Evolutionary conservation across 805 yeast genomes (phyloP).

Genomic region (Candida morakotiae): DNA sequence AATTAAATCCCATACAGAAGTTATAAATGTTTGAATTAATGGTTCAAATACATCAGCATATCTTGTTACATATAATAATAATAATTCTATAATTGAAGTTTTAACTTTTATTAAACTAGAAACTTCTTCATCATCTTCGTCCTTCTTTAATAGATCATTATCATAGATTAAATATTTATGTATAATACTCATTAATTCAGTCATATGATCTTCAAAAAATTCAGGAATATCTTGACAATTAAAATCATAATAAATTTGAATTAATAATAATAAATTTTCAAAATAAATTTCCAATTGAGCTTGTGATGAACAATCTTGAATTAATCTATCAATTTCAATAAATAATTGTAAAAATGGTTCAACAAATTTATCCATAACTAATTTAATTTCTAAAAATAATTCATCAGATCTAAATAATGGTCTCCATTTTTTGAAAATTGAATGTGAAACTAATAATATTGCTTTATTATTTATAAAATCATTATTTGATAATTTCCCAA

Average conservation of each 20-base stretch:
- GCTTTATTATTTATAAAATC: conserved; percentile 78
- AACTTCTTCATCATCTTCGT: conserved; percentile 62
- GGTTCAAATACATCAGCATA: conserved; percentile 90
- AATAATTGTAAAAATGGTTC: conserved; percentile 73
- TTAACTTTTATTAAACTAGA: conserved; percentile 70
- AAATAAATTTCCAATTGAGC: conserved; percentile 54
- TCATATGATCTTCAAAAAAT: conserved; percentile 89
- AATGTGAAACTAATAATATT: conserved; percentile 87
- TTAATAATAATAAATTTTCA: conserved; percentile 65
- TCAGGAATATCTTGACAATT: conserved; percentile 98
- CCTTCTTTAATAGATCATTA: conserved; percentile 49
- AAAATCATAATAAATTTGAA: conserved; percentile 85
- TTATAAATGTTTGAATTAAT: conserved; percentile 71
- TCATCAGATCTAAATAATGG: conserved; percentile 90
- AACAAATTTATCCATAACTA: conserved; percentile 81
- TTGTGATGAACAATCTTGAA: conserved; percentile 42
- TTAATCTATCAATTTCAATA: conserved; percentile 60
- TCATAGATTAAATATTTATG: conserved; percentile 73
- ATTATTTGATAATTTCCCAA: conserved; percentile 56
- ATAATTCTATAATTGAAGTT: conserved; percentile 78
- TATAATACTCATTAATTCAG: conserved; percentile 70
- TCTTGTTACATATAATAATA: conserved; percentile 82
- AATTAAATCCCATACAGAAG: conserved; percentile 76
- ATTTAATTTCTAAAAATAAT: conserved; percentile 77
- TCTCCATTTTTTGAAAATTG: conserved; percentile 95